These are phyloP conservation scores for Acrocalymma vagum DNA, from an alignment of 2,329 filamentous ascomycete genomes.

Conservation along the genomic window DNA sequence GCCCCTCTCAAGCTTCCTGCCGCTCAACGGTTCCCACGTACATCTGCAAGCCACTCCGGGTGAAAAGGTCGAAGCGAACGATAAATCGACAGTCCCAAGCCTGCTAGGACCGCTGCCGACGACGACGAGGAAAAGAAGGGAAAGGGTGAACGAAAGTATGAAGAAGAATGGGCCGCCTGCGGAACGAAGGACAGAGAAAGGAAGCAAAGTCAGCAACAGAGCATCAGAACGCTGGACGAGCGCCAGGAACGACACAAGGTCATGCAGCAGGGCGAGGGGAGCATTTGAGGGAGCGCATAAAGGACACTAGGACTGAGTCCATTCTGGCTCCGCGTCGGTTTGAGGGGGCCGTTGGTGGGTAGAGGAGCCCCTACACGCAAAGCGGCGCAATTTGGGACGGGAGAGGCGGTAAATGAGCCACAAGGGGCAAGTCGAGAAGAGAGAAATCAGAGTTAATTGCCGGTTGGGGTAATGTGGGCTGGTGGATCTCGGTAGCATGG, in stretches of 20 bases:
- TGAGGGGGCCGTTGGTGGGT: slow-evolving; percentile 37
- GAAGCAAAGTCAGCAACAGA: slow-evolving; percentile 40
- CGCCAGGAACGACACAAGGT: slow-evolving; percentile 44
- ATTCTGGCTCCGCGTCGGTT: slow-evolving; percentile 45
- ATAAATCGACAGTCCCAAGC: slow-evolving; percentile 36
- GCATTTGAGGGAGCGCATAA: slow-evolving; percentile 49
- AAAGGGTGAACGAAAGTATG: slow-evolving; percentile 37
- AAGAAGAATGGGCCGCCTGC: slow-evolving; percentile 47
- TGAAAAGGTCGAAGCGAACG: slow-evolving; percentile 22
- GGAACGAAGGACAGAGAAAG: slow-evolving; percentile 45
- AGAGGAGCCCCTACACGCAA: slow-evolving; percentile 23
- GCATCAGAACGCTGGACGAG: slow-evolving; percentile 45
- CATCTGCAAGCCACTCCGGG: slow-evolving; percentile 44
- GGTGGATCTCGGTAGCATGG: slow-evolving; percentile 18
- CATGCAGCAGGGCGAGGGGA: slow-evolving; percentile 38
- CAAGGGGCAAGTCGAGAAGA: slow-evolving; percentile 23
- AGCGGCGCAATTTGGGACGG: slow-evolving; percentile 36
- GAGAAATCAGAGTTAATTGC: slow-evolving; percentile 24
- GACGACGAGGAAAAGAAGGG: slow-evolving; percentile 30
- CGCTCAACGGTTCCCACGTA: slow-evolving; percentile 36
- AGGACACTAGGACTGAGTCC: slow-evolving; percentile 45
- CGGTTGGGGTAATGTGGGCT: slow-evolving; percentile 19
- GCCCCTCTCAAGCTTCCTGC: slow-evolving; percentile 46
- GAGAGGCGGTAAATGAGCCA: slow-evolving; percentile 12
- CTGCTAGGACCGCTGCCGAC: slow-evolving; percentile 44